Evolutionary conservation across 106 monocot species (phyloP), one percentile per base, ranked within the genome.

Genomic region (Dactylorhiza incarnata): DNA sequence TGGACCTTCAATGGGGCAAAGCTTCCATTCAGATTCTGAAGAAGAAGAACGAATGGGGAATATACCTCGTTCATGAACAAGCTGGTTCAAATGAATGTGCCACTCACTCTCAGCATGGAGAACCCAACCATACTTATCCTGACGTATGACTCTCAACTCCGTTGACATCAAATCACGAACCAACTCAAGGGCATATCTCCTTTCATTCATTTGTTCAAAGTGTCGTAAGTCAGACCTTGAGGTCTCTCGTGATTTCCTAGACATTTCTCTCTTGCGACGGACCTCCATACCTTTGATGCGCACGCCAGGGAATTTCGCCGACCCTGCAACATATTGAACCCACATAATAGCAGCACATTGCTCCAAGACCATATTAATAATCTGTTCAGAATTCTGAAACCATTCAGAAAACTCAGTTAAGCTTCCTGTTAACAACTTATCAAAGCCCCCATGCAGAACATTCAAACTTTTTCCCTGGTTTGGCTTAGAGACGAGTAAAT

Each of bases 101-200:
- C 99, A 99, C 77, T 94, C 94, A 82, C 89, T 94, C 76, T 99
- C 99, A 77, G 94, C 99, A 90, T 99, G 99, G 71, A 99, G 88
- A 77, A 99, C 91, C 99, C 99, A 99, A 73, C 99, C 99, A 82
- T 94, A 99, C 75, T 99, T 99, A 79, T 99, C 99, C 73, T 99
- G 99, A 29, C 99, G 94, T 82, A 99, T 89, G 71, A 86, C 91
- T 79, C 99, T 91, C 8, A 99, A 79, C 55, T 94, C 85, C 61
- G 99, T 99, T 47, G 99, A 87, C 99, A 99, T 94, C 49, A 86
- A 66, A 86, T 99, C 94, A 77, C 94, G 99, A 75, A 88, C 80
- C 50, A 83, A 76, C 70, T 94, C 94, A 75, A 99, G 91, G 53
- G 84, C 87, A 74, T 86, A 86, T 45, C 99, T 89, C 68, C 99